These are phyloP conservation scores for Mucor piriformis DNA, from an alignment of 371 early-diverging fungal genomes.

Conservation along the genomic window DNA sequence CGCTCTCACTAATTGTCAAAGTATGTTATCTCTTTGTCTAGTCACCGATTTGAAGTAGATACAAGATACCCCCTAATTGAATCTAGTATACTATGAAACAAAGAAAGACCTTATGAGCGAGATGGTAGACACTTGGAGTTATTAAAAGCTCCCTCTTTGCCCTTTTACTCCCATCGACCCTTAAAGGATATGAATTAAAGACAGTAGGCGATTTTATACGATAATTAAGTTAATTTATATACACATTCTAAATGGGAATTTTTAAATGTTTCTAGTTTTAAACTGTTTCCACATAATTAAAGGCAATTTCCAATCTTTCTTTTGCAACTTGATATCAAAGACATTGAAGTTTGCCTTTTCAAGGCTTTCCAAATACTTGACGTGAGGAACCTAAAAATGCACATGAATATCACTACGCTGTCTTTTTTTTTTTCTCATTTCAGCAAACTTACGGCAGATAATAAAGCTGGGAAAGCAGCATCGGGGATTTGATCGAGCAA, in stretches of 20 bases:
- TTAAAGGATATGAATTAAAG: too few relatives aligned
- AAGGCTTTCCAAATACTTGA: conserved; percentile 64
- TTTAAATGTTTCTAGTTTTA: conserved; percentile 23
- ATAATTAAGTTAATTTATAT: not conserved
- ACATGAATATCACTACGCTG: not conserved
- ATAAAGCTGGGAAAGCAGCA: conserved; percentile 66
- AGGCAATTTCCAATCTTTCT: conserved; percentile 74
- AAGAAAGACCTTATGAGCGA: too few relatives aligned
- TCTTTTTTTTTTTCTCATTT: not conserved
- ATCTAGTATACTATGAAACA: too few relatives aligned
- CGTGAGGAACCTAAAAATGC: conserved; percentile 50
- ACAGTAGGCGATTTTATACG: not conserved
- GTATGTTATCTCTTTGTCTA: too few relatives aligned
- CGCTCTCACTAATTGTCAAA: too few relatives aligned
- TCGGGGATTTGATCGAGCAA: conserved; percentile 54
- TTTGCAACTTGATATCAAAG: conserved; percentile 62
- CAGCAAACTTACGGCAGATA: conserved; percentile 56
- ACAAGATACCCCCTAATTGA: too few relatives aligned
- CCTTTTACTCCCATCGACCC: too few relatives aligned
- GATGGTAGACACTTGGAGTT: too few relatives aligned
- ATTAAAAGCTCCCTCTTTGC: too few relatives aligned
- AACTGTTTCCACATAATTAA: conserved; percentile 58
- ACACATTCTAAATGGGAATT: not conserved
- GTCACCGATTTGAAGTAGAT: too few relatives aligned
- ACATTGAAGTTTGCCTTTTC: conserved; percentile 75